These are phyloP conservation scores for Hevea brasiliensis DNA, from an alignment of 345 rosid genomes.

Conservation along the genomic window DNA sequence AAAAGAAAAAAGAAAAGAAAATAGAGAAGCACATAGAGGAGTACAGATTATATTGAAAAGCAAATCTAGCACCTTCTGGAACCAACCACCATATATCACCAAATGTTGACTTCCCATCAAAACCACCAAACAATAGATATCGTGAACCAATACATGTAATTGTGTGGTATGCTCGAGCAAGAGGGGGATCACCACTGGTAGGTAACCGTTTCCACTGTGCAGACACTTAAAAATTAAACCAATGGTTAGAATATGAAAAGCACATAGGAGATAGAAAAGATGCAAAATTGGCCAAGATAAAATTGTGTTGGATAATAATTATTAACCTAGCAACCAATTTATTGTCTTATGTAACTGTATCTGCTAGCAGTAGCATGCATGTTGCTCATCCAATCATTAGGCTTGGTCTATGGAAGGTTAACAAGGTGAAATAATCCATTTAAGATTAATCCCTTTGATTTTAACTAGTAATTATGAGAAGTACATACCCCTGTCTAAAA, in stretches of 20 bases:
- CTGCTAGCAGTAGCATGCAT: slow-evolving; percentile 8
- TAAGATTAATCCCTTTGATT: background rate
- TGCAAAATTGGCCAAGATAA: background rate
- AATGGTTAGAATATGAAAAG: background rate
- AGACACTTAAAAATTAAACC: slow-evolving; percentile 47
- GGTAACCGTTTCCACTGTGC: slow-evolving; percentile 93
- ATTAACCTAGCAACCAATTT: background rate
- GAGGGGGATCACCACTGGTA: slow-evolving; percentile 70
- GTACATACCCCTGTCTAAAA: slow-evolving; percentile 81
- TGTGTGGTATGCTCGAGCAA: slow-evolving; percentile 92
- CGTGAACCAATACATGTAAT: slow-evolving; percentile 70
- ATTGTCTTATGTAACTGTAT: background rate
- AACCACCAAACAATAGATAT: slow-evolving; percentile 88
- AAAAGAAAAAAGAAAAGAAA: too few species aligned
- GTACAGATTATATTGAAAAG: background rate
- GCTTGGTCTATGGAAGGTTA: background rate
- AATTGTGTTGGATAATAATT: background rate
- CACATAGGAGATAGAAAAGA: background rate
- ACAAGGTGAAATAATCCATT: background rate
- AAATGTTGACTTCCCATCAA: slow-evolving; percentile 87
- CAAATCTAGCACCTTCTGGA: slow-evolving; percentile 66
- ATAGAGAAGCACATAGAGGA: too few species aligned
- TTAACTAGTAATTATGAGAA: slow-evolving; percentile 17
- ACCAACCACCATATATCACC: slow-evolving; percentile 98
- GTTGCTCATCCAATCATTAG: background rate